phyloP scores from a whole-genome alignment of 208 protist genomes.

The Porcisia hertigi region DNA sequence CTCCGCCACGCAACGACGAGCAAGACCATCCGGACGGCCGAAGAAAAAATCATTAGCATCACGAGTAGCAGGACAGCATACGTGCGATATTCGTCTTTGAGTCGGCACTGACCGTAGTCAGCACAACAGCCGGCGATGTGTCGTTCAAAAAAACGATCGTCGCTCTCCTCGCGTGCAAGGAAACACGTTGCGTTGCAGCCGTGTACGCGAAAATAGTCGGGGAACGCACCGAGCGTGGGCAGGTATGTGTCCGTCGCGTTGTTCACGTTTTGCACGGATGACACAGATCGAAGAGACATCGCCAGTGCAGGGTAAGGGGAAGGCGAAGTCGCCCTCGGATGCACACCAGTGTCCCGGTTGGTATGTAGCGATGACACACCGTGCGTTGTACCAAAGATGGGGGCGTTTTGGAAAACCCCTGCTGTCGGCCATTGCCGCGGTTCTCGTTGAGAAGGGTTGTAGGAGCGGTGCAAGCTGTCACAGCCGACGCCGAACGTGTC shows the following conservation, averaged over 20 bases:
- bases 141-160: constrained; percentile 5
- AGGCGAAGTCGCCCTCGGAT: not conserved
- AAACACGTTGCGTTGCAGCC: constrained; percentile 45
- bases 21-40: constrained; percentile 36
- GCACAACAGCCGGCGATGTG: constrained; percentile 48
- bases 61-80: constrained; percentile 51
- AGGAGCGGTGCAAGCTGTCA: not conserved
- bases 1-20: constrained; percentile 36
- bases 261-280: constrained; percentile 3
- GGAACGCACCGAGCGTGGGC: constrained; percentile 28
- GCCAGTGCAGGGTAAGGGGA: not conserved
- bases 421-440: not conserved
- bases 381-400: not conserved
- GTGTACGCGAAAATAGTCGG: constrained; percentile 41
- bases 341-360: not conserved
- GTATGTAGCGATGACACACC: not conserved
- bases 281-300: not conserved
- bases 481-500: not conserved
- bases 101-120: constrained; percentile 51
- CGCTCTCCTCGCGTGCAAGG: not conserved
- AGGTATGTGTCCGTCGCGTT: constrained; percentile 47
- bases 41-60: constrained; percentile 33
- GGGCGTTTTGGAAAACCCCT: not conserved
- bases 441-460: not conserved
- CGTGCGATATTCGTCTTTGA: constrained; percentile 46